phyloP scores from a whole-genome alignment of 371 early-diverging fungal species.

The Fennellomyces sp. region DNA sequence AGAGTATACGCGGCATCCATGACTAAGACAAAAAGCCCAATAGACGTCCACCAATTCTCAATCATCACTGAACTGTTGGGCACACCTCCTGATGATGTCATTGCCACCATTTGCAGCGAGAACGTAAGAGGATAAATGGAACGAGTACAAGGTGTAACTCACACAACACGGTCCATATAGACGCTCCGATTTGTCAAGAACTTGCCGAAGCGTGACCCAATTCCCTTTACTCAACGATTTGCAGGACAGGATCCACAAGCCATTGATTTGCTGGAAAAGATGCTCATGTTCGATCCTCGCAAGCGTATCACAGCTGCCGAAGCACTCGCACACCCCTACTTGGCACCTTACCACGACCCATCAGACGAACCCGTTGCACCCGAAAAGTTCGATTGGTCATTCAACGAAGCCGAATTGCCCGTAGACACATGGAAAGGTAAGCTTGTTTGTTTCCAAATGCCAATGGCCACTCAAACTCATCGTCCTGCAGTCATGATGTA shows the following conservation, averaged over 20 bases:
- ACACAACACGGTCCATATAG: constrained; percentile 29
- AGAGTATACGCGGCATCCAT: no score
- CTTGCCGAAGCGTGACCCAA: constrained; percentile 78
- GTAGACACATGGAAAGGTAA: constrained; percentile 87
- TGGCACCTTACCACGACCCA: constrained; percentile 93
- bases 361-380: constrained; percentile 90
- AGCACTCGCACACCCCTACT: constrained; percentile 83
- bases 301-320: constrained; percentile 89
- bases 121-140: constrained; percentile 55
- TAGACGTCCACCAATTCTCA: constrained; percentile 92
- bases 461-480: background rate
- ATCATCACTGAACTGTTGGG: constrained; percentile 93
- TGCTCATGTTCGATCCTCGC: constrained; percentile 93
- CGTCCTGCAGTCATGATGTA: constrained; percentile 64
- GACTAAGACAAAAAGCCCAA: background rate
- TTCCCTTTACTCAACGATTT: constrained; percentile 74
- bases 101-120: constrained; percentile 91
- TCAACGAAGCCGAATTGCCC: constrained; percentile 88
- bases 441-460: background rate
- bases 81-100: constrained; percentile 92
- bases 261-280: constrained; percentile 85
- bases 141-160: background rate
- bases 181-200: constrained; percentile 92
- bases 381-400: constrained; percentile 92
- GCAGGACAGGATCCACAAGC: constrained; percentile 65